These are phyloP conservation scores for Mycena vitilis DNA, from an alignment of 768 basidiomycete genomes.

Conservation along the genomic window DNA sequence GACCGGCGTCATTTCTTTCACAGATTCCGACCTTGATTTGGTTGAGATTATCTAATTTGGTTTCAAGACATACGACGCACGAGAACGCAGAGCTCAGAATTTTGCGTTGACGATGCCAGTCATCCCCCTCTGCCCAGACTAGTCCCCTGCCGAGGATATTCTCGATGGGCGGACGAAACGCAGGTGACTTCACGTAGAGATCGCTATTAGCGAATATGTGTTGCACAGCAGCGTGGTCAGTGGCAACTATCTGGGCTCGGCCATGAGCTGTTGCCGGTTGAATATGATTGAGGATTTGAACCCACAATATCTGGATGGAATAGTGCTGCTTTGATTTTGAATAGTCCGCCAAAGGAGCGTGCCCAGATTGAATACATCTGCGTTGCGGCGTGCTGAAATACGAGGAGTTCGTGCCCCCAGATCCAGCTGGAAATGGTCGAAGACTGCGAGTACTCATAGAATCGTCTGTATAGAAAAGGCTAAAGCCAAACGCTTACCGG, in stretches of 20 bases:
- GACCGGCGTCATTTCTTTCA: slow-evolving; percentile 49
- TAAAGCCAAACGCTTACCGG: slow-evolving; percentile 35
- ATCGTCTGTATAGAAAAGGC: slow-evolving; percentile 3
- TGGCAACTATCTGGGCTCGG: slow-evolving; percentile 45
- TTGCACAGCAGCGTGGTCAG: slow-evolving; percentile 51
- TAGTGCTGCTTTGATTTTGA: slow-evolving; percentile 51
- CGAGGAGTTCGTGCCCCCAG: slow-evolving; percentile 52
- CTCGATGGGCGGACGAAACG: slow-evolving; percentile 47
- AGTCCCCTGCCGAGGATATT: slow-evolving; percentile 49
- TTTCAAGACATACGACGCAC: slow-evolving; percentile 38
- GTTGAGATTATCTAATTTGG: not conserved
- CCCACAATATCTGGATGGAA: slow-evolving; percentile 52
- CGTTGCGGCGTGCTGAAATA: slow-evolving; percentile 47
- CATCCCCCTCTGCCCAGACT: slow-evolving; percentile 53
- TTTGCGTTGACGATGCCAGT: slow-evolving; percentile 48
- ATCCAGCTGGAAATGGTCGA: slow-evolving; percentile 42
- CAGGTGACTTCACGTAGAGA: slow-evolving; percentile 47
- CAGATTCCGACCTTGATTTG: slow-evolving; percentile 43
- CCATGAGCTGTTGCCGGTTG: not conserved
- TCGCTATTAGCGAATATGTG: slow-evolving; percentile 52
- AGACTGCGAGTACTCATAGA: slow-evolving; percentile 27
- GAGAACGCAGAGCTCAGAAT: slow-evolving; percentile 50
- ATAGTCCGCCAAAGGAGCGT: slow-evolving; percentile 46
- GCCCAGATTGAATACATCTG: slow-evolving; percentile 50
- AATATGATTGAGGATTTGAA: not conserved